Evolutionary conservation across 2,329 filamentous ascomycete genomes (phyloP), one percentile per base, ranked within the genome.

Genomic region (Polytolypa hystricis): DNA sequence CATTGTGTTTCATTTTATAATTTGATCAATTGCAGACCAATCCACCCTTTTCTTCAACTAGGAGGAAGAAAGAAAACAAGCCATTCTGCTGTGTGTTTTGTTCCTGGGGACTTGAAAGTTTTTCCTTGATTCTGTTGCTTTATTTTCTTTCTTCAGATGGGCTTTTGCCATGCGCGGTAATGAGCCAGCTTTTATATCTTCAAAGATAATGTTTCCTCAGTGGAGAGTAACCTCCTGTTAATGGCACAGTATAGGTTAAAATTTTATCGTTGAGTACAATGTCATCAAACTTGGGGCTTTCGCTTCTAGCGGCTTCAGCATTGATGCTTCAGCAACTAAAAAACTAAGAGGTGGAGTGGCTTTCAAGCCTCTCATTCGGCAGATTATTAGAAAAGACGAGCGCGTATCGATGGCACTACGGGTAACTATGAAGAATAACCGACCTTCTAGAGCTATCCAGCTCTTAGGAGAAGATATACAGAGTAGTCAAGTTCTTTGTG

Each of bases 161-260:
- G 71, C 57, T 39, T 71, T 57, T 35, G 66, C 53, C 31, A 59
- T 52, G 11, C 71, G 53, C 6, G n/a, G n/a, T n/a, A 69, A 56
- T 46, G 70, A 62, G 47, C 71, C 68, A 4, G 66, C 58, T 40
- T 56, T 69, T 48, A 72, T 62, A 43, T 72, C 61, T n/a, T n/a
- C n/a, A n/a, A n/a, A n/a, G n/a, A 42, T 67, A 67, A 20, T 66
- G 48, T 37, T 59, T 60, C 9, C 64, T 66, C 35, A 76, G 47
- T 2, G 70, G 70, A n/a, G 64, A 68, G 49, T 76, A 70, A 0
- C 73, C 73, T 28, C 69, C 72, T 10, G 69, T 71, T 27, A 56
- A 54, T 5, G 57, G 52, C 41, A 56, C 64, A 6, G 60, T 58
- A 20, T 68, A 69, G 4, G 58, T 56, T 26, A 71, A 2, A 64